A percentile compares a stretch with the other conserved stretches of the same genome.
phyloP scores from a whole-genome alignment of 768 basidiomycete genomes.

The Cubamyces lactineus region DNA sequence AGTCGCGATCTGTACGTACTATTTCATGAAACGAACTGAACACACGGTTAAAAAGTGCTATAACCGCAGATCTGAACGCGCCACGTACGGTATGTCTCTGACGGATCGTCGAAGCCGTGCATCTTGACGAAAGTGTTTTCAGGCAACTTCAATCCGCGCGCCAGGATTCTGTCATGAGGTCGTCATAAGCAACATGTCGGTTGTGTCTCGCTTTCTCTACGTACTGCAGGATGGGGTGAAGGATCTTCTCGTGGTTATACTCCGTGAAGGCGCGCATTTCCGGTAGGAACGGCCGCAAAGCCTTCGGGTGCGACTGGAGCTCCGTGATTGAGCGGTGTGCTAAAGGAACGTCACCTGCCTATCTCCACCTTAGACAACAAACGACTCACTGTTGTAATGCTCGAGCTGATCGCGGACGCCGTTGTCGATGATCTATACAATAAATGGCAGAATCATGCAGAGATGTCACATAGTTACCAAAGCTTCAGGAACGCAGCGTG shows the following conservation, averaged over 20 bases:
- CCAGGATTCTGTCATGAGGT: constrained; percentile 38
- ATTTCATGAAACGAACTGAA: constrained; percentile 29
- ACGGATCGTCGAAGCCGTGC: constrained; percentile 41
- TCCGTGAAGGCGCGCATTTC: constrained; percentile 54
- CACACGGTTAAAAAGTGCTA: background rate
- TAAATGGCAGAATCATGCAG: background rate
- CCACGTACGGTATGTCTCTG: constrained; percentile 41
- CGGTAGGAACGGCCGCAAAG: constrained; percentile 53
- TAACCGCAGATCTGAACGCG: too few relatives aligned
- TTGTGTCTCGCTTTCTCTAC: background rate
- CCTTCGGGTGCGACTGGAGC: constrained; percentile 49
- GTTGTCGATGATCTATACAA: constrained; percentile 55
- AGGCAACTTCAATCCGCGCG: constrained; percentile 48
- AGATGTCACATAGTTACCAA: background rate
- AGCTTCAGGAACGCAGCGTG: background rate
- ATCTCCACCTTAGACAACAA: too few relatives aligned
- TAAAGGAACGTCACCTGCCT: constrained; percentile 25
- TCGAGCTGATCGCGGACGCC: constrained; percentile 69
- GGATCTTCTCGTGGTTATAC: constrained; percentile 52
- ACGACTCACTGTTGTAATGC: constrained; percentile 57
- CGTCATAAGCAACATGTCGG: background rate
- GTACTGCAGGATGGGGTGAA: constrained; percentile 51
- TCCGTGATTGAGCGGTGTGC: constrained; percentile 55
- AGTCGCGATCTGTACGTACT: constrained; percentile 11
- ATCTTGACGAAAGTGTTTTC: constrained; percentile 47